Evolutionary conservation across 257 asterid genomes (phyloP).

Genomic region (Euphrasia confusa): DNA sequence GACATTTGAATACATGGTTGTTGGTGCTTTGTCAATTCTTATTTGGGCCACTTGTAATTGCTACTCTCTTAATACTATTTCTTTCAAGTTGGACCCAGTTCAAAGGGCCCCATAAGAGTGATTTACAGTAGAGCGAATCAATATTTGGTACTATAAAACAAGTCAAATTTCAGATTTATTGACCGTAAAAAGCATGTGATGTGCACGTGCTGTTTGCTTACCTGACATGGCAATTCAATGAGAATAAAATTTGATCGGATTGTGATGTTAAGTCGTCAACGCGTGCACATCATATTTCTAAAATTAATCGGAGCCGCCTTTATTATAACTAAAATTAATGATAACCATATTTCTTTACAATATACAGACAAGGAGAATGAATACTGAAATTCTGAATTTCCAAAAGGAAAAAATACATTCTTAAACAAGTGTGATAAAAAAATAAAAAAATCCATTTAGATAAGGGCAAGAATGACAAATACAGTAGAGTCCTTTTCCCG

Average conservation of each 20-base stretch:
- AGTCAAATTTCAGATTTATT: background rate
- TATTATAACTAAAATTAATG: too few species aligned
- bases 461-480: slow-evolving; percentile 10
- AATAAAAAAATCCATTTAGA: background rate
- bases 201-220: too few species aligned
- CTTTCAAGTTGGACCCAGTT: background rate
- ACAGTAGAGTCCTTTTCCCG: background rate
- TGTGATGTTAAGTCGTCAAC: too few species aligned
- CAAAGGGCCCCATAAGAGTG: slow-evolving; percentile 6
- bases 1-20: background rate
- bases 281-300: too few species aligned
- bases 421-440: background rate
- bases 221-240: too few species aligned
- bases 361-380: too few species aligned
- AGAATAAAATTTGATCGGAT: too few species aligned
- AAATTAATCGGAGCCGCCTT: too few species aligned
- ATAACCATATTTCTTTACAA: too few species aligned
- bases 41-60: slow-evolving; percentile 17
- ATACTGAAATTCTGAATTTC: too few species aligned
- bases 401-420: too few species aligned
- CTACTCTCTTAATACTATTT: slow-evolving; percentile 15
- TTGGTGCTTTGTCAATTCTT: slow-evolving; percentile 26
- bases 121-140: background rate
- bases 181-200: too few species aligned
- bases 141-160: background rate